These are phyloP conservation scores for Rhodotorula sp. DNA, from an alignment of 1,284 basidiomycete genomes.

Conservation along the genomic window DNA sequence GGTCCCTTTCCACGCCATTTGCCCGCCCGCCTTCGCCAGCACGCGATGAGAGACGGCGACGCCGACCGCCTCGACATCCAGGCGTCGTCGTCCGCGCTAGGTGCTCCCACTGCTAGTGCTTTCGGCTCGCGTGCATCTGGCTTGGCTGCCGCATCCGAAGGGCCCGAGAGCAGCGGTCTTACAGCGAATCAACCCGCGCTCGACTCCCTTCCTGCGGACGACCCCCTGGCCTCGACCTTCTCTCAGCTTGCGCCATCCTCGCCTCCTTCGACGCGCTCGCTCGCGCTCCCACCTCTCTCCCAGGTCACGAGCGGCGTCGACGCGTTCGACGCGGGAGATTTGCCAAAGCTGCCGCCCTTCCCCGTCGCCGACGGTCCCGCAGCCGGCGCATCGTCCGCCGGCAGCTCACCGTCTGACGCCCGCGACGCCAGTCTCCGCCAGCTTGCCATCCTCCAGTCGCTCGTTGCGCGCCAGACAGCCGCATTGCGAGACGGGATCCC, in stretches of 20 bases:
- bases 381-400: not conserved
- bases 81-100: not conserved
- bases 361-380: not conserved
- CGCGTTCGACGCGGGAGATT: not conserved
- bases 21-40: not conserved
- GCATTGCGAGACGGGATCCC: not conserved
- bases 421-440: not conserved
- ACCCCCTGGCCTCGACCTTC: not conserved
- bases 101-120: not conserved
- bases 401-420: not conserved
- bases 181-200: not conserved
- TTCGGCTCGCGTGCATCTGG: not conserved
- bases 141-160: not conserved
- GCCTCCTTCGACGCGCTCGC: not conserved
- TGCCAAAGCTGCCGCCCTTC: constrained; percentile 3
- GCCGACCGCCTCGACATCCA: not conserved
- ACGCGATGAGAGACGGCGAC: not conserved
- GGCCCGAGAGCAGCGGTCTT: no score
- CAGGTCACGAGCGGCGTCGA: constrained; percentile 8
- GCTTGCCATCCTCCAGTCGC: constrained; percentile 5
- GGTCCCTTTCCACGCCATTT: not conserved
- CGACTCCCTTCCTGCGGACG: not conserved
- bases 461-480: constrained; percentile 6
- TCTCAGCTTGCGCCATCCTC: not conserved
- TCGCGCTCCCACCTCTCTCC: not conserved